A percentile compares a stretch with the other conserved stretches of the same genome.
Conservation (phyloP, 2,329 filamentous ascomycete genomes). For the Xylariaceae sp. region DNA sequence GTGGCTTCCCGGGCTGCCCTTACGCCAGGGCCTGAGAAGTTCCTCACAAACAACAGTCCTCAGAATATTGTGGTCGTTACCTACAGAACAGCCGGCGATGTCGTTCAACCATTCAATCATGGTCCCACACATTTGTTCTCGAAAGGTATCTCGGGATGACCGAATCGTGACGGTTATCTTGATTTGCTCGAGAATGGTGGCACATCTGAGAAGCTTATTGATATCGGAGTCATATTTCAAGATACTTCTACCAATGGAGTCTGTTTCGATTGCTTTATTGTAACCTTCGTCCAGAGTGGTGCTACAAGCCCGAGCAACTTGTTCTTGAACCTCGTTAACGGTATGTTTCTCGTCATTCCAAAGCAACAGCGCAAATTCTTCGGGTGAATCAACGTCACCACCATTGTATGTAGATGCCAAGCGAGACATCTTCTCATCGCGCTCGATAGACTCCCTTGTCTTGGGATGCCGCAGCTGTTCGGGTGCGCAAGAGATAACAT, state of each 20-base stretch:
- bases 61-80: conserved; percentile 78
- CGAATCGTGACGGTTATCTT: conserved; percentile 95
- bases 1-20: conserved; percentile 84
- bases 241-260: conserved; percentile 86
- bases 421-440: conserved; percentile 82
- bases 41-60: conserved; percentile 88
- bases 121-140: conserved; percentile 98
- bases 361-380: conserved; percentile 83
- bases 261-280: conserved; percentile 83
- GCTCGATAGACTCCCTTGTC: conserved; percentile 77
- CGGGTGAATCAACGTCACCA: conserved; percentile 68
- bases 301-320: conserved; percentile 87
- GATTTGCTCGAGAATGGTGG: conserved; percentile 90
- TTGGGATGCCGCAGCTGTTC: conserved; percentile 91
- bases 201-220: conserved; percentile 75
- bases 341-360: conserved; percentile 99
- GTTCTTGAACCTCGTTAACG: conserved; percentile 85
- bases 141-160: conserved; percentile 91
- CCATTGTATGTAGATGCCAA: conserved; percentile 78
- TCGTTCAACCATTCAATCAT: conserved; percentile 97
- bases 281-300: conserved; percentile 73
- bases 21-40: conserved; percentile 84
- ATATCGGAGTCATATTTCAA: conserved; percentile 79
- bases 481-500: conserved; percentile 96
- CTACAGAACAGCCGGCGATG: conserved; percentile 87